Percentiles rank a stretch among this genome's conserved stretches.
Conservation (phyloP, 306 rosid genomes). For the Benincasa hispida region DNA sequence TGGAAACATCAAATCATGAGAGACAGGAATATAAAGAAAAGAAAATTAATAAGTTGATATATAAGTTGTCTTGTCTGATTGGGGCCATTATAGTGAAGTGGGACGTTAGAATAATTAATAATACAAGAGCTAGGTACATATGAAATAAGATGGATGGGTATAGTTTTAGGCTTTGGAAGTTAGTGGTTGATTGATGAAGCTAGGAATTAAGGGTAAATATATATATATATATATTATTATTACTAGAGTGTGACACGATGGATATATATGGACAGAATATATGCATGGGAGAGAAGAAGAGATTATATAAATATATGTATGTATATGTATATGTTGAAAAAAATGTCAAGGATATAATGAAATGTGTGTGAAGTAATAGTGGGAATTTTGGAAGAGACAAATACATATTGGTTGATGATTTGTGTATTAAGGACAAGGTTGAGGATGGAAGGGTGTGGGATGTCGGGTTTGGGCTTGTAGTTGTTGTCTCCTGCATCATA, state of each 20-base stretch:
- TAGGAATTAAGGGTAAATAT: no score
- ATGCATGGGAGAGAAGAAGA: no score
- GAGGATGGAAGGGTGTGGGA: constrained; percentile 35
- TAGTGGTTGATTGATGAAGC: background rate
- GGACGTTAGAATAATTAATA: background rate
- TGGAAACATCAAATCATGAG: constrained; percentile 10
- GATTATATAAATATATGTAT: no score
- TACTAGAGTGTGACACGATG: no score
- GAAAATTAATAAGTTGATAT: background rate
- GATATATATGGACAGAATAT: no score
- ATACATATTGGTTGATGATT: constrained; percentile 43
- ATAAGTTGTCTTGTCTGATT: constrained; percentile 8
- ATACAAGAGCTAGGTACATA: background rate
- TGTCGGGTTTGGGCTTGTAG: constrained; percentile 41
- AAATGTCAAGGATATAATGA: background rate
- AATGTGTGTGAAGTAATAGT: background rate
- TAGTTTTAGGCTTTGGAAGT: constrained; percentile 2
- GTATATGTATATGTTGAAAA: background rate
- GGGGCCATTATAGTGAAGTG: constrained; percentile 1
- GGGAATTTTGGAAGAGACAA: constrained; percentile 35
- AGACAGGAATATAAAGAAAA: background rate
- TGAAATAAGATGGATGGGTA: background rate
- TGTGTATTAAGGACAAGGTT: constrained; percentile 23
- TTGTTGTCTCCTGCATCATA: constrained; percentile 26
- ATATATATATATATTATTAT: no score